These are phyloP conservation scores for Stevia rebaudiana DNA, from an alignment of 140 eudicot genomes.

Conservation along the genomic window DNA sequence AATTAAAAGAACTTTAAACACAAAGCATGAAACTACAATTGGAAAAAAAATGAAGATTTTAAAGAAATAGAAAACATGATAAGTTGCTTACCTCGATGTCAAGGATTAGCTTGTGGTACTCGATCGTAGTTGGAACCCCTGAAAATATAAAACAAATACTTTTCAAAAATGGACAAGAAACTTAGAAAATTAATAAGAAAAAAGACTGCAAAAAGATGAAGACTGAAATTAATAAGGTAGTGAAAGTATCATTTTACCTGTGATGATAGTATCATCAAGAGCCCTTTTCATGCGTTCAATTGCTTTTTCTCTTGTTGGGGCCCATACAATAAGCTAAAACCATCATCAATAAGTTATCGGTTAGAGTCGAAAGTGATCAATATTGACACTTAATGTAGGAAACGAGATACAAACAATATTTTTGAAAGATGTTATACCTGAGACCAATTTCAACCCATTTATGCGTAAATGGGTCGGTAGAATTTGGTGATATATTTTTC, in stretches of 20 bases:
- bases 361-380: conserved; percentile 7
- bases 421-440: not conserved
- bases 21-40: not conserved
- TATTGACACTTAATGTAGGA: not conserved
- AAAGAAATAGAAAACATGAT: not conserved
- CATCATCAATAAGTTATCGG: conserved; percentile 7
- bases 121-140: conserved; percentile 99
- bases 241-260: conserved; percentile 39
- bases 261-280: conserved; percentile 79
- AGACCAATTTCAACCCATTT: not conserved
- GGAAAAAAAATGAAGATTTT: not conserved
- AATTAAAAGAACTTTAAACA: too few relatives aligned
- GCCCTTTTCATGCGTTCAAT: conserved; percentile 98
- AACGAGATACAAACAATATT: too few relatives aligned
- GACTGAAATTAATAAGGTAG: too few relatives aligned
- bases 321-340: conserved; percentile 97
- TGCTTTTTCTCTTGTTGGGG: conserved; percentile 94
- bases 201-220: too few relatives aligned
- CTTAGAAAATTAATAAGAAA: not conserved
- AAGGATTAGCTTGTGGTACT: conserved; percentile 93
- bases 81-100: conserved; percentile 68
- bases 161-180: too few relatives aligned
- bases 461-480: not conserved
- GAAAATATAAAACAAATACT: conserved; percentile 31
- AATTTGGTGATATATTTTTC: too few relatives aligned